These are phyloP conservation scores for Dendrobium chrysotoxum DNA, from an alignment of 106 monocot genomes.

Conservation along the genomic window DNA sequence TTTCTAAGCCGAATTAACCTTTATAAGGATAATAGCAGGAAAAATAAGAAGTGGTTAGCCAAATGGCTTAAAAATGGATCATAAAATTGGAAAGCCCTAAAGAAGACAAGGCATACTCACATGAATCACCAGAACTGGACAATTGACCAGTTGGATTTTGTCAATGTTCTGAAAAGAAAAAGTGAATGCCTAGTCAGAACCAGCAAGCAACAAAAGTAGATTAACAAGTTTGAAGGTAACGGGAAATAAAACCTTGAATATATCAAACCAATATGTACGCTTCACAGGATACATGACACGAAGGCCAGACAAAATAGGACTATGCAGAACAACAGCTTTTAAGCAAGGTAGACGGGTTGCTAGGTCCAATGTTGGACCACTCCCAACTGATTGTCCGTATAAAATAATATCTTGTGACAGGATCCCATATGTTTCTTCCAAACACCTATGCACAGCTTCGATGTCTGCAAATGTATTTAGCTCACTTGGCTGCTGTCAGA, in stretches of 20 bases:
- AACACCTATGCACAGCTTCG: conserved; percentile 66
- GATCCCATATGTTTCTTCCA: conserved; percentile 54
- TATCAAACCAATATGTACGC: conserved; percentile 93
- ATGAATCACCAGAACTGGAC: conserved; percentile 91
- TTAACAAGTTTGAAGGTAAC: not conserved
- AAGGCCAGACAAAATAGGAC: conserved; percentile 90
- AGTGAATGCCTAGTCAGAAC: not conserved
- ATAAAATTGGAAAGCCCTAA: not conserved
- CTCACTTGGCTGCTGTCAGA: conserved; percentile 68
- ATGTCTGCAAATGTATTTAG: conserved; percentile 94
- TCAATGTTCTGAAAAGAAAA: conserved; percentile 81
- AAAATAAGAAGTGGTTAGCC: not conserved
- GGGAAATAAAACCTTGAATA: conserved; percentile 62
- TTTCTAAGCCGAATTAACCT: not conserved
- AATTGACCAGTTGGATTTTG: conserved; percentile 73
- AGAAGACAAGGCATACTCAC: conserved; percentile 44
- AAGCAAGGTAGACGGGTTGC: conserved; percentile 47
- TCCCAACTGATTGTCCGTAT: conserved; percentile 97
- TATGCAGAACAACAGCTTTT: conserved; percentile 86
- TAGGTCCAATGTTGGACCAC: conserved; percentile 89
- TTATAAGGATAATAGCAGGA: not conserved
- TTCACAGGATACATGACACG: conserved; percentile 95
- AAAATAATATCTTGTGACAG: conserved; percentile 70
- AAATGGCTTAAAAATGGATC: not conserved
- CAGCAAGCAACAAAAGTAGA: not conserved